A percentile compares a stretch with the other conserved stretches of the same genome.
Conservation (phyloP, 164 flowering plant species). For the Piper betle region DNA sequence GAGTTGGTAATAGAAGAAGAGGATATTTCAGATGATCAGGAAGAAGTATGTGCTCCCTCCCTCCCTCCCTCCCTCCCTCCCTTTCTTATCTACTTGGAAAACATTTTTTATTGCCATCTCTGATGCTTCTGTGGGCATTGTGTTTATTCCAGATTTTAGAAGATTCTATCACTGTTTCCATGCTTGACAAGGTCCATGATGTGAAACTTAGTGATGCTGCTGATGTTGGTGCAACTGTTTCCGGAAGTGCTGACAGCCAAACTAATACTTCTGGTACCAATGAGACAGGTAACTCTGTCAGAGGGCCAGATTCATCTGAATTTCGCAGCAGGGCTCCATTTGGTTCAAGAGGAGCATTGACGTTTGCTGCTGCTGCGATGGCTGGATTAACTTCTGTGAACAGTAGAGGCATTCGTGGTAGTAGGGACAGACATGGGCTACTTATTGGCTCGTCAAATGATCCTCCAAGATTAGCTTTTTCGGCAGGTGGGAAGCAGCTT, state of each 20-base stretch:
- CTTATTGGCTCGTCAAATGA: constrained; percentile 44
- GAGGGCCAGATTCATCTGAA: constrained; percentile 50
- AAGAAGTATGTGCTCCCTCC: constrained; percentile 62
- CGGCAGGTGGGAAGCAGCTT: constrained; percentile 83
- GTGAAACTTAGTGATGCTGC: constrained; percentile 77
- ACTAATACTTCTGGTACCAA: constrained; percentile 45
- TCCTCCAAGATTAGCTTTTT: constrained; percentile 63
- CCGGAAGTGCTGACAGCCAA: constrained; percentile 40
- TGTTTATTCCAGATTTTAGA: constrained; percentile 12
- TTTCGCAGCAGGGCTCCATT: constrained; percentile 46
- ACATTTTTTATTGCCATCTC: no score
- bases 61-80: background rate
- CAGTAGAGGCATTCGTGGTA: constrained; percentile 64
- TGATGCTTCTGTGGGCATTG: no score
- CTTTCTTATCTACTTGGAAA: background rate
- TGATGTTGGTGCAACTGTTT: constrained; percentile 42
- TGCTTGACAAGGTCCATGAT: constrained; percentile 81
- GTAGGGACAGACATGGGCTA: constrained; percentile 75
- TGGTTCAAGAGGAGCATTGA: constrained; percentile 82
- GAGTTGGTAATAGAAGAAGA: constrained; percentile 95
- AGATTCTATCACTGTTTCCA: constrained; percentile 66
- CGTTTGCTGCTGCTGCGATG: constrained; percentile 98
- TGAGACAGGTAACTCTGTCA: constrained; percentile 21
- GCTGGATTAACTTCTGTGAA: constrained; percentile 79
- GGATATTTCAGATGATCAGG: constrained; percentile 90